phyloP scores from a whole-genome alignment of 129 eudicot genomes.

The Solidago caesia region DNA sequence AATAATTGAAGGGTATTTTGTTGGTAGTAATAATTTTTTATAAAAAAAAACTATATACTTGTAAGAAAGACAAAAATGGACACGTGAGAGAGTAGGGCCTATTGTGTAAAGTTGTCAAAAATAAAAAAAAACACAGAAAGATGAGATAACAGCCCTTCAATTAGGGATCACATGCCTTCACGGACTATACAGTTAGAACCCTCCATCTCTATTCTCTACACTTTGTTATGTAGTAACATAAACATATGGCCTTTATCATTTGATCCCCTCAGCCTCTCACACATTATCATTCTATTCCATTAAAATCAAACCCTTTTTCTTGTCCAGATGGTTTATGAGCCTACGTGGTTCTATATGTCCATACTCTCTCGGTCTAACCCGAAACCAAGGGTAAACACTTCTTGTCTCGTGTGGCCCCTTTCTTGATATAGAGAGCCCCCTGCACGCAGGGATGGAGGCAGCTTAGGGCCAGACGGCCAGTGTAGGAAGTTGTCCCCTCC shows the following conservation, averaged over 20 bases:
- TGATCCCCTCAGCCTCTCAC: constrained; percentile 29
- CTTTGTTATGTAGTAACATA: constrained; percentile 28
- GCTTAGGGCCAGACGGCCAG: no score
- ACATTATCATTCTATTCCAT: constrained; percentile 30
- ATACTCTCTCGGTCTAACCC: not conserved
- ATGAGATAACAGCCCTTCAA: constrained; percentile 40
- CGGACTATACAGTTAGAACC: constrained; percentile 39
- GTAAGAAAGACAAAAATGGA: constrained; percentile 31
- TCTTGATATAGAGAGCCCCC: not conserved
- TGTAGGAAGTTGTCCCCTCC: no score
- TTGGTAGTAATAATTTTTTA: constrained; percentile 22
- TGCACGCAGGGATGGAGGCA: no score
- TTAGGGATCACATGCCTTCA: constrained; percentile 40
- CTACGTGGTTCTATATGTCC: constrained; percentile 16
- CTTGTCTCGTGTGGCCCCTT: not conserved
- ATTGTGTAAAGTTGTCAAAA: constrained; percentile 22
- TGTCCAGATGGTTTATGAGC: constrained; percentile 25
- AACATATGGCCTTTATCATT: constrained; percentile 31
- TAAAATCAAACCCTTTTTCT: constrained; percentile 6
- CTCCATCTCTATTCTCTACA: constrained; percentile 1
- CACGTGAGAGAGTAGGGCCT: constrained; percentile 41
- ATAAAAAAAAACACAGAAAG: constrained; percentile 3
- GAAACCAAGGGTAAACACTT: not conserved
- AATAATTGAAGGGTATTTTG: constrained; percentile 29
- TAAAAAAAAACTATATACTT: not conserved